Conservation (phyloP, 2,329 filamentous ascomycete species). For the Blastomyces silverae region DNA sequence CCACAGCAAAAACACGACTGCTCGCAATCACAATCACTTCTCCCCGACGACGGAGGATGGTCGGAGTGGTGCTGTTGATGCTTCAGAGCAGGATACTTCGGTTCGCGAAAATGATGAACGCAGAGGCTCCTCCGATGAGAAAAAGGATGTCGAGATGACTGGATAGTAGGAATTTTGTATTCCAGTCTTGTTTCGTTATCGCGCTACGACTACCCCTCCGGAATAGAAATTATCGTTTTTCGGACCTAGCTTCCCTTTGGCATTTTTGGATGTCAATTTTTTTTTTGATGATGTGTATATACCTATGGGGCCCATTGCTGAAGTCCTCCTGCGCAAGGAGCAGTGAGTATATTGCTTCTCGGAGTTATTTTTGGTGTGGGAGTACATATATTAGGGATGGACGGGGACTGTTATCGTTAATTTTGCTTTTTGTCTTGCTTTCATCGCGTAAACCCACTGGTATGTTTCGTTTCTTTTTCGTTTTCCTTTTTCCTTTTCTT, state of each 20-base stretch:
- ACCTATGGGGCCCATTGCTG: not conserved
- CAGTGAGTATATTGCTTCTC: not conserved
- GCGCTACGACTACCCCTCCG: not conserved
- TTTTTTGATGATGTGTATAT: conserved; percentile 5
- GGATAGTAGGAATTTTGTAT: not conserved
- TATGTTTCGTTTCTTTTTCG: not conserved
- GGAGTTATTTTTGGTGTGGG: not conserved
- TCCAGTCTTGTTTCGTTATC: not conserved
- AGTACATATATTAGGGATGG: not conserved
- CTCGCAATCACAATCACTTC: not conserved
- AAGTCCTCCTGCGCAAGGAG: not conserved
- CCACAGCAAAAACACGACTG: not conserved
- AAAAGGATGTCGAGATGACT: conserved; percentile 11
- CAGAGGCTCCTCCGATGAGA: not conserved
- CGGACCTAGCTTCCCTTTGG: not conserved
- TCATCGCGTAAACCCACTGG: not conserved
- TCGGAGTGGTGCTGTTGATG: conserved; percentile 2
- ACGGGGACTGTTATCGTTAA: too few relatives aligned
- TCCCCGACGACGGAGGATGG: not conserved
- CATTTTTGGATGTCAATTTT: not conserved
- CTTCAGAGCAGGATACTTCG: not conserved
- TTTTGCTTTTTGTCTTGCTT: not conserved
- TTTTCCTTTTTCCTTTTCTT: not conserved
- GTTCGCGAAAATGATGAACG: not conserved
- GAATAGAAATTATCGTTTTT: not conserved